Evolutionary conservation across 1,139 yeast species (phyloP), one percentile per base, ranked within the genome.

Genomic region (Debaryomycetaceae sp.): DNA sequence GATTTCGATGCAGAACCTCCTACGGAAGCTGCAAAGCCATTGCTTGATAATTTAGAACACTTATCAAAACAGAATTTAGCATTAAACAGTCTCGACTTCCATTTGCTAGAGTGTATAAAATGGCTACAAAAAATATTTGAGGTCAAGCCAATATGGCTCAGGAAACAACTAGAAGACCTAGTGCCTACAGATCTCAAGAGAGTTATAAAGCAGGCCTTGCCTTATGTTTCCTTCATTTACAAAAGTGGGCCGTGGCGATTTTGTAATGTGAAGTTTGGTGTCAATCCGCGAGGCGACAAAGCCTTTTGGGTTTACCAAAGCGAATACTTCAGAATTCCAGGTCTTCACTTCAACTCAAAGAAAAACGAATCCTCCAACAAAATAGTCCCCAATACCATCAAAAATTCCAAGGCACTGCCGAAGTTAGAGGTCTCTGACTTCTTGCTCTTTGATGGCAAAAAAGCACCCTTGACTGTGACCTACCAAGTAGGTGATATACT

Each of bases 231-330:
- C 0, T 92, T 80, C 56, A 75, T 87, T 31, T 86, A 82, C 58
- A 79, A 84, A 28, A 85, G 85, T 55, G 98, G 99, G 0, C 98
- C 98, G 0, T 92, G 96, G 96, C 74, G 98, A 53, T 88, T 88
- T 47, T 79, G 95, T n/a, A 87, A 84, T 56, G 80, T 88, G 34
- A 77, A 70, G 51, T 80, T 81, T 51, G 98, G 97, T 0, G 70
- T 83, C 30, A 87, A 92, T 58, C 98, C 98, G 0, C 68, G 78
- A 35, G 51, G 62, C 2, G 78, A 81, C 38, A 54, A 65, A 1
- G 63, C 74, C 5, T 82, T 66, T 55, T 83, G 88, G 52, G 62
- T 62, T 28, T 88, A 81, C 56, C 99, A 92, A 63, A 83, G 88
- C 28, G 97, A 92, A 58, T 83, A 86, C 43, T 92, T 89, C 62